phyloP scores from a whole-genome alignment of 2,329 filamentous ascomycete genomes.

The Aureobasidium vineae region DNA sequence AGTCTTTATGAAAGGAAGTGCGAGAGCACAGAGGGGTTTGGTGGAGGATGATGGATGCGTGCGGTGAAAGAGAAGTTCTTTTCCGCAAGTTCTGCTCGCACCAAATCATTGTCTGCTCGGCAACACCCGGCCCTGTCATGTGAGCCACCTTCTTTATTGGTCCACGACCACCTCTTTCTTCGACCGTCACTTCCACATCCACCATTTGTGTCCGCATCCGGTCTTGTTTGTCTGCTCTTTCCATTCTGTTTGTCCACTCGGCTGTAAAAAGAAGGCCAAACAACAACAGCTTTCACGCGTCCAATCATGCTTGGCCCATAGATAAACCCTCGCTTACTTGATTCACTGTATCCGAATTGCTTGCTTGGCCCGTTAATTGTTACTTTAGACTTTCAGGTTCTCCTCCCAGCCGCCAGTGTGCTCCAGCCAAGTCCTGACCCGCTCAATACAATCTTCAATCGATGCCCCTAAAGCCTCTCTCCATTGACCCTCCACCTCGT shows the following conservation, averaged over 20 bases:
- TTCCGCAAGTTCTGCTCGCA: neutral
- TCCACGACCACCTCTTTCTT: constrained; percentile 5
- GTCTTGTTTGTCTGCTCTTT: constrained; percentile 3
- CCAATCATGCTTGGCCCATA: neutral
- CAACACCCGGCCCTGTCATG: constrained; percentile 21
- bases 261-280: neutral
- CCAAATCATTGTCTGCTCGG: neutral
- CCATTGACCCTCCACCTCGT: constrained; percentile 90
- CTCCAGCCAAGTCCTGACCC: constrained; percentile 70
- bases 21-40: constrained; percentile 24
- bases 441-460: constrained; percentile 68
- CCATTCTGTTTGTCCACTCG: neutral
- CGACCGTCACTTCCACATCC: neutral
- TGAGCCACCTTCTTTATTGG: constrained; percentile 21
- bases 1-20: constrained; percentile 38
- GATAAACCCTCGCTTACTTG: neutral
- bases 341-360: neutral
- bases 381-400: constrained; percentile 35
- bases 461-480: constrained; percentile 76
- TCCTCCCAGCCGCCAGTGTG: constrained; percentile 88
- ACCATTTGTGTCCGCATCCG: neutral
- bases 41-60: constrained; percentile 31
- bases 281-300: neutral
- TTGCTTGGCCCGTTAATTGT: neutral
- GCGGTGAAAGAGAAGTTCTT: constrained; percentile 25